phyloP scores from a whole-genome alignment of 768 basidiomycete genomes.

The Amanita rimosa region DNA sequence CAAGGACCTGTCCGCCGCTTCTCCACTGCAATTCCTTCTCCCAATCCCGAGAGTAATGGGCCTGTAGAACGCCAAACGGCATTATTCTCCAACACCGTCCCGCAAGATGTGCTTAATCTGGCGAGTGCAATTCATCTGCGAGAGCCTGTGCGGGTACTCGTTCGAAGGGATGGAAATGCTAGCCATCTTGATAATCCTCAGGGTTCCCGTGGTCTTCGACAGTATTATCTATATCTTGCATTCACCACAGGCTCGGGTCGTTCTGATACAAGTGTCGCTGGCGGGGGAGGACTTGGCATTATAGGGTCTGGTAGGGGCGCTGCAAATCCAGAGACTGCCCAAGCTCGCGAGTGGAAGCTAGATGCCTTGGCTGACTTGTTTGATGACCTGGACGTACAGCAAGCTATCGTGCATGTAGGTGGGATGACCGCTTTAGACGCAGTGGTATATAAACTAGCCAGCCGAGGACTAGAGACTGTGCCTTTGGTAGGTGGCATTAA shows the following conservation, averaged over 20 bases:
- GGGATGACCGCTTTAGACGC: conserved; percentile 80
- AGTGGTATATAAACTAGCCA: conserved; percentile 84
- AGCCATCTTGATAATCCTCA: conserved; percentile 54
- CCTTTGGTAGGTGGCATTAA: conserved; percentile 54
- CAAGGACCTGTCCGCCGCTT: conserved; percentile 38
- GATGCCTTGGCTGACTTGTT: conserved; percentile 86
- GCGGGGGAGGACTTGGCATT: conserved; percentile 60
- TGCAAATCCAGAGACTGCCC: conserved; percentile 70
- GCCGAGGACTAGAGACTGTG: conserved; percentile 76
- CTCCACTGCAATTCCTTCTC: conserved; percentile 43
- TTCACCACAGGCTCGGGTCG: conserved; percentile 76
- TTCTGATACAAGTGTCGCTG: conserved; percentile 35
- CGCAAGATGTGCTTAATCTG: conserved; percentile 94
- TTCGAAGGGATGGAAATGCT: conserved; percentile 82
- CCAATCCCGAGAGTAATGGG: conserved; percentile 22
- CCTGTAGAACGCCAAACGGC: conserved; percentile 72
- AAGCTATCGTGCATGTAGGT: conserved; percentile 82
- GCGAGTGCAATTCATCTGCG: conserved; percentile 87
- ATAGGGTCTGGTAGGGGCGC: conserved; percentile 88
- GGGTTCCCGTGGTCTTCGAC: conserved; percentile 76
- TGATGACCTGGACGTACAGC: conserved; percentile 72
- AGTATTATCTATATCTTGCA: conserved; percentile 93
- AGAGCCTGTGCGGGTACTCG: conserved; percentile 96
- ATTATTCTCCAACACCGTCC: conserved; percentile 96
- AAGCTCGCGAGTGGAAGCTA: conserved; percentile 90